A percentile compares a stretch with the other conserved stretches of the same genome.
Evolutionary conservation across 257 asterid genomes (phyloP).

Genomic region (Penstemon davidsonii): DNA sequence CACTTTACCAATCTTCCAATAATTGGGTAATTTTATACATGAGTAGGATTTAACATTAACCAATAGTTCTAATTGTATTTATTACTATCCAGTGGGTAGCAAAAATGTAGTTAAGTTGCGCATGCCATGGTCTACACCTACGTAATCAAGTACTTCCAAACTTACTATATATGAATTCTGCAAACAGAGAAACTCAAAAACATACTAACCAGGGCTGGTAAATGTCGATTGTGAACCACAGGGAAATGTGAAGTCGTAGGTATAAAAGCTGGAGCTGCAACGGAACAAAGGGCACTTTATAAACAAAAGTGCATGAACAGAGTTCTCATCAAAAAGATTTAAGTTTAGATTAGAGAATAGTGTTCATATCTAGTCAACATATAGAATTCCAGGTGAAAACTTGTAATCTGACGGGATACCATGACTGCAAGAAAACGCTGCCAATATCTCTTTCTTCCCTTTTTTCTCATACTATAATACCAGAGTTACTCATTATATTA

Average conservation of each 20-base stretch:
- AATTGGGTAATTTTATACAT: constrained; percentile 17
- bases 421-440: neutral
- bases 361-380: constrained; percentile 2
- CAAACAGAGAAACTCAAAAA: constrained; percentile 21
- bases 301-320: constrained; percentile 5
- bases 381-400: neutral
- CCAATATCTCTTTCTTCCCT: neutral
- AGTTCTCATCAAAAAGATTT: neutral
- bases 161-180: constrained; percentile 14
- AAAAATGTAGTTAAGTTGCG: neutral
- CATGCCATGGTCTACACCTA: neutral
- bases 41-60: neutral
- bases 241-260: constrained; percentile 37
- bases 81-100: neutral
- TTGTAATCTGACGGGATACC: neutral
- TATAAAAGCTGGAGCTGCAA: constrained; percentile 46
- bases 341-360: neutral
- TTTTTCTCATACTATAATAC: neutral
- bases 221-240: constrained; percentile 27
- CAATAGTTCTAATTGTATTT: neutral
- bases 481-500: neutral
- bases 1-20: constrained; percentile 1
- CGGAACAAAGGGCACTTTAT: constrained; percentile 10
- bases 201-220: constrained; percentile 40
- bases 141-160: constrained; percentile 3